Percentiles rank a stretch among this genome's conserved stretches.
Evolutionary conservation across 2,329 filamentous ascomycete species (phyloP).

Genomic region (Fusarium beomiforme): DNA sequence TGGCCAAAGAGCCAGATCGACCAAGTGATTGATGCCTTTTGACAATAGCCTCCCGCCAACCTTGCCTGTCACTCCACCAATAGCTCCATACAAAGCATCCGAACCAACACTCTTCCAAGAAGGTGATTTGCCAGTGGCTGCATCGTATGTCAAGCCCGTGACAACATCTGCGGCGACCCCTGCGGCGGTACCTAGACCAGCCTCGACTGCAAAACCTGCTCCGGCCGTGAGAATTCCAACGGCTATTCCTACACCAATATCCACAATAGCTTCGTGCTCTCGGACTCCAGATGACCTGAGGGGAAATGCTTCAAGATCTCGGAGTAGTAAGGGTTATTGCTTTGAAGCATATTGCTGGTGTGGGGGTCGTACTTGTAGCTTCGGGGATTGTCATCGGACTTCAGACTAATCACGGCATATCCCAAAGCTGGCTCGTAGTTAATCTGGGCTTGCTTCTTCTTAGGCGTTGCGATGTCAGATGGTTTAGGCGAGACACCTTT

Average conservation of each 20-base stretch:
- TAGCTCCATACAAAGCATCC: background rate
- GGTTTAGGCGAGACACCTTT: background rate
- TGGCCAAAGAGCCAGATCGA: background rate
- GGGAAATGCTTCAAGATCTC: background rate
- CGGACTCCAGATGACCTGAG: background rate
- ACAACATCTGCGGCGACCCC: background rate
- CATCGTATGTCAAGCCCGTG: background rate
- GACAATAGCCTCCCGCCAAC: background rate
- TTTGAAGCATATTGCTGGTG: background rate
- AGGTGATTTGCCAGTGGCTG: background rate
- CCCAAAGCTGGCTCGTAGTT: background rate
- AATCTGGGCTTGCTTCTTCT: background rate
- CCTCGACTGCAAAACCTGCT: background rate
- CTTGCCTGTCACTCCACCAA: background rate
- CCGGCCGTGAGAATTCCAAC: background rate
- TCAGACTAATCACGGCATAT: background rate
- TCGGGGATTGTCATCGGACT: background rate
- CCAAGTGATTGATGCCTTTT: background rate
- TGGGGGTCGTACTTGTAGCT: background rate
- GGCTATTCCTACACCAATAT: background rate
- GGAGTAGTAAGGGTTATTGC: background rate
- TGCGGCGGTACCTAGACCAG: background rate
- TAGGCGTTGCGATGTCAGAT: background rate
- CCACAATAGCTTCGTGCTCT: background rate
- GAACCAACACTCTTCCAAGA: background rate